Base-by-base conservation (phyloP, 2,329 filamentous ascomycete species). In the Fusarium caatingaense region DNA sequence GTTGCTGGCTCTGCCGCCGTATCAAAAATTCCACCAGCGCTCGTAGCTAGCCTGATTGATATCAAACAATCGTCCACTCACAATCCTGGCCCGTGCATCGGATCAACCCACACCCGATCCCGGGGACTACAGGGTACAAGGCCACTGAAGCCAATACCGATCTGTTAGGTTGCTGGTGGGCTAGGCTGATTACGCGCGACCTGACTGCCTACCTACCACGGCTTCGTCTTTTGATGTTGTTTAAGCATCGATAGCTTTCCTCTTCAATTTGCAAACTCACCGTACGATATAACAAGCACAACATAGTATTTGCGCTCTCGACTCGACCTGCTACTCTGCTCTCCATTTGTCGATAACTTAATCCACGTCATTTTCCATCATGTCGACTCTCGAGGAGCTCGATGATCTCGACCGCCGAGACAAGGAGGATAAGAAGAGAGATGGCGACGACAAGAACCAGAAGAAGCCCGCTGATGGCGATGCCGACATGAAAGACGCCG, bases 311-410 rank as follows among this genome's bases (percentile, higher is more conserved):
- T 20, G 16, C 13, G 20, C n/a, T 37, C 48, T 42, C 23, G 15
- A 18, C 18, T 37, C 21, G 49, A 25, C 20, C 32, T 34, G 18
- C 21, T 9, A 28, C 32, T 20, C 46, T n/a, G 23, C 28, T 27
- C n/a, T 6, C 7, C 28, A 3, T 48, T 41, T n/a, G 34, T 44
- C 15, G 13, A 49, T 25, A 21, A 42, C 51, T 37, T 41, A 55
- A 45, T 64, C 41, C 40, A 42, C 58, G 42, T 40, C 68, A 59
- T 50, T 44, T 55, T 47, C 76, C 78, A 85, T 69, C 80, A 97
- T 97, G 93, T 94, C 93, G 75, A 96, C 93, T 74, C 90, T 97
- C 77, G 93, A 97, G 85, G 93, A 97, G 84, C 91, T 97, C 78
- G 93, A 97, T 79, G 92, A 94, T 81, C 87, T 97, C 80, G 92